Evolutionary conservation across 805 yeast genomes (phyloP).

Genomic region (Hanseniaspora taiwanica): DNA sequence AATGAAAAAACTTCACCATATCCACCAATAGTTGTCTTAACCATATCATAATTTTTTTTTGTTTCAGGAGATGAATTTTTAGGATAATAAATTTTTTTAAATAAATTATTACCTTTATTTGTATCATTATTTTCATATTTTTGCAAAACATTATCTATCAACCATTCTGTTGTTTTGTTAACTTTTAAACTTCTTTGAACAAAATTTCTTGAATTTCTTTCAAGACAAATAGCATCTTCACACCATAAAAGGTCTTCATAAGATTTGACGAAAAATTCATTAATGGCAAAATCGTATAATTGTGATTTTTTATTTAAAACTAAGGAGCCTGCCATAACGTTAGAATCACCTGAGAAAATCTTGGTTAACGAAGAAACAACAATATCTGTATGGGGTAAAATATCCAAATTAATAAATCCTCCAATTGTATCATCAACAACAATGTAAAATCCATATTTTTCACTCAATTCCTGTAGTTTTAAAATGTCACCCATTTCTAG

Average conservation of each 20-base stretch:
- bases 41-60: constrained; percentile 52
- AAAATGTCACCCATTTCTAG: constrained; percentile 69
- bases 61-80: constrained; percentile 32
- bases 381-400: constrained; percentile 72
- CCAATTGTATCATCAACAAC: constrained; percentile 94
- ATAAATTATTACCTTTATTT: constrained; percentile 23
- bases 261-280: constrained; percentile 34
- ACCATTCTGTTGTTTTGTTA: constrained; percentile 41
- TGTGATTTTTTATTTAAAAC: constrained; percentile 58
- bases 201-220: constrained; percentile 87
- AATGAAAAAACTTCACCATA: constrained; percentile 80
- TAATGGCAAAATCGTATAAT: constrained; percentile 34
- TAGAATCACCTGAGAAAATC: constrained; percentile 86
- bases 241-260: constrained; percentile 79
- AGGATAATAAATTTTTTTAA: constrained; percentile 66
- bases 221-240: constrained; percentile 85
- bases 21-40: constrained; percentile 62
- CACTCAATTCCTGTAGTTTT: constrained; percentile 51
- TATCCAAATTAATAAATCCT: constrained; percentile 72
- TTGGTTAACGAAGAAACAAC: constrained; percentile 82
- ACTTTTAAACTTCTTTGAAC: constrained; percentile 40
- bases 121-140: constrained; percentile 19
- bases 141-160: constrained; percentile 37
- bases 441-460: constrained; percentile 58
- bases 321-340: constrained; percentile 89